Evolutionary conservation across 805 yeast species (phyloP).

Genomic region (Wickerhamomyces alni): DNA sequence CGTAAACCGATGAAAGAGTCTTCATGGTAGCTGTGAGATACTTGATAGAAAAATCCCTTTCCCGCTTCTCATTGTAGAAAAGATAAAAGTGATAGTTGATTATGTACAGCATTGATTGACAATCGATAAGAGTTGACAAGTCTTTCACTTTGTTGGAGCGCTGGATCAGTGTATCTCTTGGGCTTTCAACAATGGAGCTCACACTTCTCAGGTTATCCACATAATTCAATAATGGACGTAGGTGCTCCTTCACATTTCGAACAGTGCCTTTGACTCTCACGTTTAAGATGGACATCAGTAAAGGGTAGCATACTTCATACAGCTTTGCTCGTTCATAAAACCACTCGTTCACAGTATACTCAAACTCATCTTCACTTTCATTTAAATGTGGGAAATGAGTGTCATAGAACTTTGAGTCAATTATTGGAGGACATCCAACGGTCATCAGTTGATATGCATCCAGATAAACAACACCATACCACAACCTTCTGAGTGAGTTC

Average conservation of each 20-base stretch:
- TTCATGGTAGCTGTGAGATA: conserved; percentile 8
- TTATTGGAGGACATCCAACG: conserved; percentile 19
- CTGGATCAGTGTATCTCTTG: conserved; percentile 13
- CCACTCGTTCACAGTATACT: conserved; percentile 14
- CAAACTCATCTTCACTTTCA: conserved; percentile 16
- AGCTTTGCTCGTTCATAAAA: conserved; percentile 11
- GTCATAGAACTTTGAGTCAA: conserved; percentile 15
- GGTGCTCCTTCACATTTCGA: conserved; percentile 3
- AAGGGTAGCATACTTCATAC: conserved; percentile 11
- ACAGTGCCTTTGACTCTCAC: conserved; percentile 14
- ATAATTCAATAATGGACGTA: conserved; percentile 10
- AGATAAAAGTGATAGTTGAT: conserved; percentile 20
- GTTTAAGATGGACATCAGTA: conserved; percentile 14
- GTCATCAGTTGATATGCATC: conserved; percentile 18
- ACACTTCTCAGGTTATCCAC: conserved; percentile 3
- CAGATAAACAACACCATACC: conserved; percentile 16
- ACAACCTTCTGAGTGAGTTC: conserved; percentile 20
- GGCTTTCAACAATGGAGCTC: conserved; percentile 12
- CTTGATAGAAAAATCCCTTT: conserved; percentile 9
- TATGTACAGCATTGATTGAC: conserved; percentile 13
- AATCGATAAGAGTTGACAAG: conserved; percentile 7
- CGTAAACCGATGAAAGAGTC: conserved; percentile 5
- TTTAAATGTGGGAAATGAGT: conserved; percentile 21
- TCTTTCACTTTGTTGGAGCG: conserved; percentile 12
- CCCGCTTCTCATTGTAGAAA: conserved; percentile 10